Base-by-base conservation (phyloP, 805 yeast species). In the Candida parachauliodes region DNA sequence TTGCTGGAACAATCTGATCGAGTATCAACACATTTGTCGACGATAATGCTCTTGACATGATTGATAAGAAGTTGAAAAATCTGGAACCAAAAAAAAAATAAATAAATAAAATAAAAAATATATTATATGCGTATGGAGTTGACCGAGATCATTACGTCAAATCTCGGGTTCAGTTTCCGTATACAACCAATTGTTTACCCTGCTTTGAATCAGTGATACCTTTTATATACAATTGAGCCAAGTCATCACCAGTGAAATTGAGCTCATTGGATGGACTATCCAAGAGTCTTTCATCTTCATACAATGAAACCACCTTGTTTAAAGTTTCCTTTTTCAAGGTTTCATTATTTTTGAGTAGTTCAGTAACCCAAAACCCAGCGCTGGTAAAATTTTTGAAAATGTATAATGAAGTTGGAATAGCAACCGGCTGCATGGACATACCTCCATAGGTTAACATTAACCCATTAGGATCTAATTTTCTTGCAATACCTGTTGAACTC, bases 391-490 rank as follows among this genome's bases (percentile, higher is more conserved):
- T 84, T 61, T 91, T 93, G 71, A 93, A 93, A 46, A 93, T 89
- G 55, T 86, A 86, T 42, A 86, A 65, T 0, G 95, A 78, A 1
- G 96, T 88, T 27, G 98, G 96, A 39, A 93, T 62, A n/a, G 77
- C 75, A 8, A 93, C 94, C 2, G 98, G 98, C 63, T 87, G 89
- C 70, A 82, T 80, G 3, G 97, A 87, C 98, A 93, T 93, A 26
- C 95, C 98, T 23, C 99, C 99, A 55, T 93, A 93, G 1, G 98
- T 88, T 49, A 88, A 77, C 70, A 93, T 66, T 33, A 80, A 74
- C 1, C 93, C 95, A 49, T 85, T 78, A 11, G 68, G 63, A 26
- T 78, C 79, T 39, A 93, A 71, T 57, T 88, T 91, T 48, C 96
- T 74, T 8, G 95, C 91, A 49, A 93, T 71, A 28, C 82, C 82